Base-by-base conservation (phyloP, 108 stramenopile genomes). In the Cyclotella distinguenda region DNA sequence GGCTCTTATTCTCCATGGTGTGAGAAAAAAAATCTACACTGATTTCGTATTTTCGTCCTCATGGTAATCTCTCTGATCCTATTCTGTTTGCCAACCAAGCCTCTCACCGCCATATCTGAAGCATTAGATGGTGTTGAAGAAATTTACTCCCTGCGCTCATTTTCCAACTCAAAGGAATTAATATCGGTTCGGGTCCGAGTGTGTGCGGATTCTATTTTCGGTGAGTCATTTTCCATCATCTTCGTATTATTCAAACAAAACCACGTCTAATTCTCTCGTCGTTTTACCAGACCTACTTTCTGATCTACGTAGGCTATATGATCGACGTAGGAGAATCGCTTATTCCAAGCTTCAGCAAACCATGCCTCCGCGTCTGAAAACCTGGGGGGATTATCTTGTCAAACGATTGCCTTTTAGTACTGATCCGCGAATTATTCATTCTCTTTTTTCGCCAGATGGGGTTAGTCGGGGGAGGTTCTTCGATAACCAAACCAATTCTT, bases 91-190 rank as follows among this genome's bases (percentile, higher is more conserved):
- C n/a, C 56, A n/a, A n/a, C n/a, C 21, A 42, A 72, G 68, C 93
- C 93, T 9, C 13, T 91, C 45, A 86, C 89, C 8, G 85, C 81
- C 1, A 80, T 94, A 6, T 71, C 80, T 9, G 89, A 94, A 80
- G 89, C 85, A 16, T 80, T 87, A n/a, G 93, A 94, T 78, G 89
- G 89, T 2, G 48, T 85, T 44, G 77, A 84, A 34, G 84, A 83
- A 53, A 91, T 94, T 66, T 77, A 88, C 11, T 62, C 75, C 4
- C 71, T 94, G 58, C 87, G 84, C 55, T 77, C 57, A 38, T 94
- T 88, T 52, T 83, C 87, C 26, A 78, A 88, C 56, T 72, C 82
- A 59, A 86, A 84, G 60, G 57, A 78, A 38, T n/a, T 51, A 10
- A 70, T 74, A 45, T 73, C 74, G 12, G 73, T 65, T 9, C 70